These are phyloP conservation scores for Cryptococcus hybrid DNA, from an alignment of 1,284 basidiomycete genomes.

Conservation along the genomic window DNA sequence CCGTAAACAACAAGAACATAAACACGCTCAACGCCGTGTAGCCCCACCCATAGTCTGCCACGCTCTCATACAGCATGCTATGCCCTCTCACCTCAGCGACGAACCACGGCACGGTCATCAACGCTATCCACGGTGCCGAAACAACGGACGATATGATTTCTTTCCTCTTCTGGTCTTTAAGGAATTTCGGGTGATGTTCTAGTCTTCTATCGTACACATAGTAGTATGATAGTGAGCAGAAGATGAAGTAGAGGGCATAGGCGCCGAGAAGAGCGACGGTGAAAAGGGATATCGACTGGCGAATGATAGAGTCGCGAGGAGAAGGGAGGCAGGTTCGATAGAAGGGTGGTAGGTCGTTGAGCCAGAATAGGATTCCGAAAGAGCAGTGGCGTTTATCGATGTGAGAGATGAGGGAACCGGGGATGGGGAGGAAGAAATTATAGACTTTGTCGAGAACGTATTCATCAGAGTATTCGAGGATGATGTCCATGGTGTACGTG, in stretches of 20 bases:
- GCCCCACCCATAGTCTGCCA: conserved; percentile 59
- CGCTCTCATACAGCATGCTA: conserved; percentile 72
- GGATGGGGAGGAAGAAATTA: conserved; percentile 66
- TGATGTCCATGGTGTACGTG: conserved; percentile 67
- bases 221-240: conserved; percentile 78
- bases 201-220: conserved; percentile 95
- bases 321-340: conserved; percentile 15
- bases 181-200: conserved; percentile 91
- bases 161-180: conserved; percentile 74
- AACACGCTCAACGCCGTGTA: conserved; percentile 46
- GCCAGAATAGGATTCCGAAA: conserved; percentile 11
- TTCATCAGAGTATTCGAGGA: conserved; percentile 70
- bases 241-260: conserved; percentile 77
- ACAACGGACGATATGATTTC: conserved; percentile 77
- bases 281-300: conserved; percentile 75
- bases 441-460: conserved; percentile 74
- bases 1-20: conserved; percentile 86
- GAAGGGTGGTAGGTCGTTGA: conserved; percentile 24
- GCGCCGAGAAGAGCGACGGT: conserved; percentile 78
- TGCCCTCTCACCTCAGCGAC: conserved; percentile 86
- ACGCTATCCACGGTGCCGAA: conserved; percentile 75
- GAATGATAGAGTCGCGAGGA: conserved; percentile 68
- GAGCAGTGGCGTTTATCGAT: conserved; percentile 29
- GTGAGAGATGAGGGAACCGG: conserved; percentile 40
- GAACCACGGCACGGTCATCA: conserved; percentile 92